Base-by-base conservation (phyloP, 805 yeast species). In the Spathaspora passalidarum region DNA sequence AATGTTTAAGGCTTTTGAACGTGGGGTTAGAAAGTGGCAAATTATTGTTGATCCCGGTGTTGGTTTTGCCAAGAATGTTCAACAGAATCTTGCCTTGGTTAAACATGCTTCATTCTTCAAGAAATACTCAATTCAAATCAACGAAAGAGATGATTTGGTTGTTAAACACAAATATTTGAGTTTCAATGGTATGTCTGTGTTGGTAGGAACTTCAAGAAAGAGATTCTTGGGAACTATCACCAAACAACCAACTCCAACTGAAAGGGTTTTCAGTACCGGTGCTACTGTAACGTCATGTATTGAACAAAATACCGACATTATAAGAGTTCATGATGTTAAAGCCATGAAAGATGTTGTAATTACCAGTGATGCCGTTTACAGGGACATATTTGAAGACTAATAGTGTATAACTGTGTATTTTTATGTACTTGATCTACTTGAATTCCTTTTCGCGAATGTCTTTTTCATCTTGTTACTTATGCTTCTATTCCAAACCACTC, bases 41-140 rank as follows among this genome's bases (percentile, higher is more conserved):
- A 69, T 94, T 2, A 81, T 94, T 14, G 57, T 90, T 3, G 99
- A 94, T 61, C 99, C 99, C 0, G 99, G 99, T 2, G 66, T 94
- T 36, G 99, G 99, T 1, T 94, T 94, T 65, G 97, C 98, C n/a
- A 94, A 94, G 62, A 76, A 75, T 44, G 55, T 76, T n/a, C 53
- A 60, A 6, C 96, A 91, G 57, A 92, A 91, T 61, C 53, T 91
- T 25, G 74, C 75, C 18, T 55, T 89, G 1, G 73, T 94, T 22
- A 76, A 80, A 49, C 72, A 79, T 73, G 49, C 78, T 65, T 41
- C 54, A 49, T 23, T 62, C 71, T 56, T 72, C 56, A 83, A 83
- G 58, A 63, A 68, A 23, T 84, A 81, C 54, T 67, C 81, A 1
- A 54, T 56, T 6, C 45, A 54, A 23, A 44, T 52, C 7, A 55